Conservation (phyloP, 2,329 filamentous ascomycete species). For the Lasiodiplodia hormozganensis region DNA sequence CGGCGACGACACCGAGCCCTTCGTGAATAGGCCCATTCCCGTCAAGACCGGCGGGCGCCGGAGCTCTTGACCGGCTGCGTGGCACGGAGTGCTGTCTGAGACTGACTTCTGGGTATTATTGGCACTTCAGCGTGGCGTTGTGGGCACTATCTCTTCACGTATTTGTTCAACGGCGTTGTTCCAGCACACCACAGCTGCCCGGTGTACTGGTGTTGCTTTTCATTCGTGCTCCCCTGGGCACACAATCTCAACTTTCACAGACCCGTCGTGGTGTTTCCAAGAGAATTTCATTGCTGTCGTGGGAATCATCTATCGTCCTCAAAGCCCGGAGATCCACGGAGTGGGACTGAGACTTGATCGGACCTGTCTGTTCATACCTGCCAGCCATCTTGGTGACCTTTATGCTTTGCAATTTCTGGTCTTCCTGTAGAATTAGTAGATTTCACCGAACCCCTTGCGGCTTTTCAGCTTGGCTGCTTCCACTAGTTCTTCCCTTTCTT, state of each 20-base stretch:
- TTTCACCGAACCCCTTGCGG: constrained; percentile 41
- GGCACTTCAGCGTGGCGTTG: constrained; percentile 28
- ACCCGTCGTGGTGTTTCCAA: not conserved
- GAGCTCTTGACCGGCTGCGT: constrained; percentile 5
- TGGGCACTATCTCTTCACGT: constrained; percentile 26
- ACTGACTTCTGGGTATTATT: constrained; percentile 13
- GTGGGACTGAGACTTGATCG: not conserved
- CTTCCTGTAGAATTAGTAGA: constrained; percentile 37
- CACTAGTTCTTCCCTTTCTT: constrained; percentile 37
- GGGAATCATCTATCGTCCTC: constrained; percentile 20
- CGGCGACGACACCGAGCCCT: constrained; percentile 39
- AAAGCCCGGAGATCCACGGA: not conserved
- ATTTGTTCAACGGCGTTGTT: constrained; percentile 6
- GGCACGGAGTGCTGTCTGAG: not conserved
- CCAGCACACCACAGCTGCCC: not conserved
- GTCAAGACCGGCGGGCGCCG: constrained; percentile 36
- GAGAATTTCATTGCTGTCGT: constrained; percentile 18
- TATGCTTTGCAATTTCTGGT: too few species aligned
- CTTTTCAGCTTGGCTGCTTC: constrained; percentile 42
- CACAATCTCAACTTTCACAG: constrained; percentile 11
- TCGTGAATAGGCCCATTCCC: constrained; percentile 49
- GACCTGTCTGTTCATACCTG: not conserved
- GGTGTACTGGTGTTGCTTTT: not conserved
- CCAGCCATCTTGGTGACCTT: not conserved
- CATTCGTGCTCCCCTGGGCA: not conserved